phyloP scores from a whole-genome alignment of 2,329 filamentous ascomycete species.

The Ceratocystis albifundus region DNA sequence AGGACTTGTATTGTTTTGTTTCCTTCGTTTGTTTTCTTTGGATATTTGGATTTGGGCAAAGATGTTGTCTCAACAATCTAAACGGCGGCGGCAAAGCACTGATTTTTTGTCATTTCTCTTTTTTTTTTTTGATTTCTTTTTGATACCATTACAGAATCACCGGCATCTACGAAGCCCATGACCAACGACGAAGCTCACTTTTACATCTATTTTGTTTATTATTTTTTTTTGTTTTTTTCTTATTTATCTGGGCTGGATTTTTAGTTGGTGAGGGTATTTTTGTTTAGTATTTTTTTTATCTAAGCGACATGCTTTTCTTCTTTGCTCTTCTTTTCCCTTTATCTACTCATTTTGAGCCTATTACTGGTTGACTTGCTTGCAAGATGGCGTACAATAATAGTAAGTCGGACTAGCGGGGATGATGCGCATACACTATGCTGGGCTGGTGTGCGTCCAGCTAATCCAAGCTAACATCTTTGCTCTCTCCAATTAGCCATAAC shows the following conservation, averaged over 20 bases:
- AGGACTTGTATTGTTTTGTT: slow-evolving; percentile 1
- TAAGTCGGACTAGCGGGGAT: no score
- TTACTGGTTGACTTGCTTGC: no score
- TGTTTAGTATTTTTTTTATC: slow-evolving; percentile 4
- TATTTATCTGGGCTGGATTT: neutral
- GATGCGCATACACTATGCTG: no score
- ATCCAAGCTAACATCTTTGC: no score
- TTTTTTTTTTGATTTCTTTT: slow-evolving; percentile 15
- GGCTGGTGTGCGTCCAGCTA: no score
- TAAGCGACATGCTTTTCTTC: neutral
- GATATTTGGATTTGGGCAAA: neutral
- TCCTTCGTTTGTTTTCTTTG: slow-evolving; percentile 14
- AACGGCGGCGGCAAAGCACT: slow-evolving; percentile 22
- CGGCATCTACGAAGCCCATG: slow-evolving; percentile 17
- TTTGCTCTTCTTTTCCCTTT: slow-evolving; percentile 2
- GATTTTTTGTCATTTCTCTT: slow-evolving; percentile 16
- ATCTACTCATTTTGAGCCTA: neutral
- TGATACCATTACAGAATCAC: slow-evolving; percentile 12
- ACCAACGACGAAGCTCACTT: slow-evolving; percentile 1
- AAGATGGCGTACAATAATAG: no score
- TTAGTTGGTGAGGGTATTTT: neutral
- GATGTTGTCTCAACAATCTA: slow-evolving; percentile 4
- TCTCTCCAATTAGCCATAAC: no score
- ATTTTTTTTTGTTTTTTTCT: neutral
- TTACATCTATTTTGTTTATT: neutral